A percentile compares a stretch with the other conserved stretches of the same genome.
phyloP scores from a whole-genome alignment of 2,329 filamentous ascomycete genomes.

The Dactylellina sp. region DNA sequence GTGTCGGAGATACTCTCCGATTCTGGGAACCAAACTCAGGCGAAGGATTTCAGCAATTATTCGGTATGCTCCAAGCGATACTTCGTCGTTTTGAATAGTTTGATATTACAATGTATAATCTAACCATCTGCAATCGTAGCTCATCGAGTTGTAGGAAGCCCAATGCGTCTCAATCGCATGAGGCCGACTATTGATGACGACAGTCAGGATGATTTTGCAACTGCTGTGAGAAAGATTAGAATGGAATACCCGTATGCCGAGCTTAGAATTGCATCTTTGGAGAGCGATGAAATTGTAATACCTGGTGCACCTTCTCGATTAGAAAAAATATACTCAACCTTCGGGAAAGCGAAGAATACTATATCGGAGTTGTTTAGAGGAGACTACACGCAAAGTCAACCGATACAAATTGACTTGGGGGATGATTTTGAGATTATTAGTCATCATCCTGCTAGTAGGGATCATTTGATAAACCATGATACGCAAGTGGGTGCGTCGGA shows the following conservation, averaged over 20 bases:
- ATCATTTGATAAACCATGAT: neutral
- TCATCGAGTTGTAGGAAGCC: slow-evolving; percentile 11
- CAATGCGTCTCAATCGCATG: slow-evolving; percentile 22
- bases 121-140: slow-evolving; percentile 8
- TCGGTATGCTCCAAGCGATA: slow-evolving; percentile 13
- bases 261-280: slow-evolving; percentile 28
- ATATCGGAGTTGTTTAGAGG: slow-evolving; percentile 12
- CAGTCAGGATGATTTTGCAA: slow-evolving; percentile 6
- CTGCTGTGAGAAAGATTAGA: slow-evolving; percentile 1
- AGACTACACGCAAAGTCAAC: neutral
- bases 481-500: neutral
- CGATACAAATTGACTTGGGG: neutral
- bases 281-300: slow-evolving; percentile 30
- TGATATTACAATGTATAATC: no score
- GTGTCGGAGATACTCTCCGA: slow-evolving; percentile 36
- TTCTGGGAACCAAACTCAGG: slow-evolving; percentile 18
- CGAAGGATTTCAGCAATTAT: slow-evolving; percentile 32
- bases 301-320: neutral
- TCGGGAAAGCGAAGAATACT: slow-evolving; percentile 16
- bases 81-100: no score
- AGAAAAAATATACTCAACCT: neutral
- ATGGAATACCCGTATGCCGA: slow-evolving; percentile 41
- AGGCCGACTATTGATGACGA: slow-evolving; percentile 18
- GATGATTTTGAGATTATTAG: slow-evolving; percentile 1
- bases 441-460: slow-evolving; percentile 1